Base-by-base conservation (phyloP, 2,329 filamentous ascomycete genomes). In the Teratosphaeria viscida region DNA sequence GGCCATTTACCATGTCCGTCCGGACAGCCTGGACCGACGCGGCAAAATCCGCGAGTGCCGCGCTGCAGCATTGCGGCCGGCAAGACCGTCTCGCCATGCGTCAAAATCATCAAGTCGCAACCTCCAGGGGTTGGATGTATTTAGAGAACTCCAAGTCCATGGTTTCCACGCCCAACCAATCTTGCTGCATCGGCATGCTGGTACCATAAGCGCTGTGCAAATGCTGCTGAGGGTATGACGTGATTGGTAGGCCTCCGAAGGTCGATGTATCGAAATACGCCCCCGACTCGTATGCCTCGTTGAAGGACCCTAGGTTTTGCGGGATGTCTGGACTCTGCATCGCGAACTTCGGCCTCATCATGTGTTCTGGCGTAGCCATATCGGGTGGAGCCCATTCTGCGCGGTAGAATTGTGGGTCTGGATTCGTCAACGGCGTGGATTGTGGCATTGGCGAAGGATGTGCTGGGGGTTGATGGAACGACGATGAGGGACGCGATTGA, bases 321-420 rank as follows among this genome's bases (percentile, higher is more conserved):
- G 60, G 58, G 26, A 56, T 4, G 5, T 57, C 19, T 3, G 58
- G 60, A 12, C 56, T 37, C 16, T 62, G 64, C 55, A 67, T 59
- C 29, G 62, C 61, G 47, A 57, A 67, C n/a, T 64, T 61, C 19
- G 63, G 58, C 37, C 62, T 65, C 64, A 67, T 65, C 26, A 64
- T n/a, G 23, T 62, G 57, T 53, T 63, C 63, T 26, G 63, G 54
- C 14, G 35, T 62, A 56, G 47, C 64, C 58, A 65, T 59, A 32
- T 61, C 62, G 6, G 60, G 62, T 32, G 57, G 61, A 58, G 19
- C 59, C 70, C 70, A 72, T 56, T 70, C 64, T 32, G 71, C 61
- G 59, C 70, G 65, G 57, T 71, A 71, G 57, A 69, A 62, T 55
- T 68, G 67, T 2, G 69, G 66, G 57, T 71, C 68, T 56, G 67